Percentiles rank a stretch among this genome's conserved stretches.
Evolutionary conservation across 2,329 filamentous ascomycete species (phyloP).

Genomic region (Alternaria arborescens): DNA sequence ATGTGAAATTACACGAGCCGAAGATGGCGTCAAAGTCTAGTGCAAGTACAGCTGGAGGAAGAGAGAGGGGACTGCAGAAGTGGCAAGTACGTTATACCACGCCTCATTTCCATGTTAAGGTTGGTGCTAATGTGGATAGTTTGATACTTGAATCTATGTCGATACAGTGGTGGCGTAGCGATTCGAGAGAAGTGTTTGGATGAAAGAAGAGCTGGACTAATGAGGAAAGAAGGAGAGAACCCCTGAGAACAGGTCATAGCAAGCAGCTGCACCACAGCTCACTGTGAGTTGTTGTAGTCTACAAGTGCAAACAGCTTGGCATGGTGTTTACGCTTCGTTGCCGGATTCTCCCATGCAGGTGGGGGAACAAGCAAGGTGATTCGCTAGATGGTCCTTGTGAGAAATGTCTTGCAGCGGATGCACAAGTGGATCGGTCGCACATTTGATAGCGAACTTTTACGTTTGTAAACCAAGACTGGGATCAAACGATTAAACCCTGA

Average conservation of each 20-base stretch:
- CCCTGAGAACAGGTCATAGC: background rate
- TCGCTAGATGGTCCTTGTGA: background rate
- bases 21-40: slow-evolving; percentile 49
- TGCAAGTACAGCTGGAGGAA: slow-evolving; percentile 36
- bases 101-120: background rate
- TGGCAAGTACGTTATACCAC: slow-evolving; percentile 45
- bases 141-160: slow-evolving; percentile 12
- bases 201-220: background rate
- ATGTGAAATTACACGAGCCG: slow-evolving; percentile 48
- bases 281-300: background rate
- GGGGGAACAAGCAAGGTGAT: background rate
- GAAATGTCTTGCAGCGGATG: slow-evolving; percentile 6
- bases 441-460: background rate
- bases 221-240: background rate
- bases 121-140: slow-evolving; percentile 9
- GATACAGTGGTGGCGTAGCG: background rate
- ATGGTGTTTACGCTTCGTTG: background rate
- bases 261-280: too few relatives aligned
- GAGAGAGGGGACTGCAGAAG: slow-evolving; percentile 50
- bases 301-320: background rate
- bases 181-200: background rate
- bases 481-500: background rate
- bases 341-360: background rate
- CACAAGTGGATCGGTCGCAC: slow-evolving; percentile 6
- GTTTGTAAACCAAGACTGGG: slow-evolving; percentile 1